These are phyloP conservation scores for Pleurotus tuoliensis DNA, from an alignment of 768 basidiomycete genomes.

Conservation along the genomic window DNA sequence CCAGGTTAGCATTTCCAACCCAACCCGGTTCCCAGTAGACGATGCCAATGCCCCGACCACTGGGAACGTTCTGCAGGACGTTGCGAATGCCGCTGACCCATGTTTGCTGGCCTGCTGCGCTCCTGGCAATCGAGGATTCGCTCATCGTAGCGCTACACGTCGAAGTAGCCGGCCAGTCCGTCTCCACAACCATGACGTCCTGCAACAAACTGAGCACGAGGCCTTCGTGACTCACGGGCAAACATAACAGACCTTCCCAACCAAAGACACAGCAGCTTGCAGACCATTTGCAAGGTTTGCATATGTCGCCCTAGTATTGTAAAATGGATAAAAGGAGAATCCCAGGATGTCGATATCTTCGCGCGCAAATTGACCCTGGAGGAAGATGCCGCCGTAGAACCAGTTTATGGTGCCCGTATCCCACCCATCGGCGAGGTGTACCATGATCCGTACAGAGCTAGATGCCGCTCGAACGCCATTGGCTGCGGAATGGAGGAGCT, in stretches of 20 bases:
- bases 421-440: conserved; percentile 67
- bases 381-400: conserved; percentile 52
- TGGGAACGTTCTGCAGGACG: conserved; percentile 41
- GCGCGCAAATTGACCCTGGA: conserved; percentile 44
- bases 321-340: conserved; percentile 67
- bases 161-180: conserved; percentile 52
- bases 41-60: conserved; percentile 43
- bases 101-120: conserved; percentile 45
- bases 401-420: conserved; percentile 37
- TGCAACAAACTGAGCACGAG: conserved; percentile 11
- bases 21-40: conserved; percentile 70
- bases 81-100: conserved; percentile 51
- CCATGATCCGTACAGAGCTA: conserved; percentile 43
- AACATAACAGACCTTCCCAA: conserved; percentile 10
- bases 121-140: conserved; percentile 42
- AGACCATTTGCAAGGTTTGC: conserved; percentile 45
- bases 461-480: conserved; percentile 49
- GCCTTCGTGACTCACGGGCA: background rate
- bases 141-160: conserved; percentile 43
- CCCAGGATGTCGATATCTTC: conserved; percentile 55
- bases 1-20: conserved; percentile 50
- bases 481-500: conserved; percentile 57
- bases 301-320: conserved; percentile 54
- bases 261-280: conserved; percentile 43
- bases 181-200: conserved; percentile 60